A percentile compares a stretch with the other conserved stretches of the same genome.
These are phyloP conservation scores for Candida mattraensis DNA, from an alignment of 805 yeast genomes.

Conservation along the genomic window DNA sequence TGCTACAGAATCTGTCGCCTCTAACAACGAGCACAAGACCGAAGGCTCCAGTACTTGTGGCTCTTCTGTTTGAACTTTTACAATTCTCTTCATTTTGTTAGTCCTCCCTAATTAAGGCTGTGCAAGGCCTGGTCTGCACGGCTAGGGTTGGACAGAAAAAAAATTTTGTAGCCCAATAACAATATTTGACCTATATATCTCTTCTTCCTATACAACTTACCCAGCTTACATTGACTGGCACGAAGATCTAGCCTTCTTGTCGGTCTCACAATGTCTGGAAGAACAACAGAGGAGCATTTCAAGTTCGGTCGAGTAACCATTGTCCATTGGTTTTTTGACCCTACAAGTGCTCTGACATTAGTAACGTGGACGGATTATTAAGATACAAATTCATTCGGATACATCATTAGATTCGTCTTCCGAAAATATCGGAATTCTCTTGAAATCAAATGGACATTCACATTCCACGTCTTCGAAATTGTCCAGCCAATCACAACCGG, in stretches of 20 bases:
- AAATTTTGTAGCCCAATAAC: too few species aligned
- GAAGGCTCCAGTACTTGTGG: too few species aligned
- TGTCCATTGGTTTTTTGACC: constrained; percentile 18
- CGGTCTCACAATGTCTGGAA: constrained; percentile 29
- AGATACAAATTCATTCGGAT: constrained; percentile 24
- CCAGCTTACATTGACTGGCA: constrained; percentile 29
- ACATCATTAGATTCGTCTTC: constrained; percentile 28
- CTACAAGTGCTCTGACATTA: constrained; percentile 27
- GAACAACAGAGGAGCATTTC: constrained; percentile 16
- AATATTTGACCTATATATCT: not conserved
- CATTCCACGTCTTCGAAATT: constrained; percentile 31
- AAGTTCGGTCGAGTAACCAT: constrained; percentile 23
- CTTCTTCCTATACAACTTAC: constrained; percentile 18
- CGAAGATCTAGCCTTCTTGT: constrained; percentile 11
- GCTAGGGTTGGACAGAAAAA: constrained; percentile 1
- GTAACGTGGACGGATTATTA: constrained; percentile 1
- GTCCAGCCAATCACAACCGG: constrained; percentile 36
- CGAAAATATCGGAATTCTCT: constrained; percentile 23
- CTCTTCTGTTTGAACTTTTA: not conserved
- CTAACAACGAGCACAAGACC: constrained; percentile 4
- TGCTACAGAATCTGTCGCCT: constrained; percentile 4
- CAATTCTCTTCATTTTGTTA: not conserved
- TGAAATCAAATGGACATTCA: constrained; percentile 26
- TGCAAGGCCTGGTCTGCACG: not conserved
- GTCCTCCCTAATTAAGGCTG: too few species aligned